Base-by-base conservation (phyloP, 352 stramenopile genomes). In the Albugo candida region DNA sequence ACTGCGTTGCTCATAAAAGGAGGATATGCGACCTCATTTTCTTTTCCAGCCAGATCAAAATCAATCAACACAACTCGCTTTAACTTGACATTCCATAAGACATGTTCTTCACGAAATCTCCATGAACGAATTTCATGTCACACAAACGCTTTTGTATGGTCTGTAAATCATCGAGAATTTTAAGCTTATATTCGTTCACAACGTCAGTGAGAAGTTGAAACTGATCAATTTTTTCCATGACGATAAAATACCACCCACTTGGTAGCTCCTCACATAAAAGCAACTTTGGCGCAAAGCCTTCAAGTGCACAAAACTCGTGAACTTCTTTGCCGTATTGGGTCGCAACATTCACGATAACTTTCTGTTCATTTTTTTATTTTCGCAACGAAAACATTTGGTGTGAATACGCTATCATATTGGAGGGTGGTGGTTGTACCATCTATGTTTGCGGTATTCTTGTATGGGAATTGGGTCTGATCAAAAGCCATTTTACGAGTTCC, bases 41-140 rank as follows among this genome's bases (percentile, higher is more conserved):
- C 59, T n/a, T 42, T 53, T 48, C 55, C 55, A 11, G 55, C 51
- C 55, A 49, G 61, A 45, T 61, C 59, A 34, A 63, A 66, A 52
- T 63, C 59, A 38, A 61, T 52, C 49, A 61, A 41, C n/a, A 66
- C 52, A 47, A 66, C 52, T 51, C 53, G 52, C 24, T 59, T 58
- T 48, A 55, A 48, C 46, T 21, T 12, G 12, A 41, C 6, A 54
- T 61, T 54, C 53, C 56, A 66, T 50, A 56, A 36, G 34, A 56
- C 31, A 13, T 58, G 60, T 36, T 21, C 50, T 35, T 57, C 45
- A 11, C 45, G 36, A 24, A 52, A 46, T 52, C 36, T n/a, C 47
- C 36, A 37, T 52, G 36, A 41, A 51, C 50, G 44, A 51, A 55
- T 21, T 21, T 17, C 4, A 39, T 46, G 42, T 21, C 42, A 35